Base-by-base conservation (phyloP, 2,329 filamentous ascomycete genomes). In the Alternaria consortialis region DNA sequence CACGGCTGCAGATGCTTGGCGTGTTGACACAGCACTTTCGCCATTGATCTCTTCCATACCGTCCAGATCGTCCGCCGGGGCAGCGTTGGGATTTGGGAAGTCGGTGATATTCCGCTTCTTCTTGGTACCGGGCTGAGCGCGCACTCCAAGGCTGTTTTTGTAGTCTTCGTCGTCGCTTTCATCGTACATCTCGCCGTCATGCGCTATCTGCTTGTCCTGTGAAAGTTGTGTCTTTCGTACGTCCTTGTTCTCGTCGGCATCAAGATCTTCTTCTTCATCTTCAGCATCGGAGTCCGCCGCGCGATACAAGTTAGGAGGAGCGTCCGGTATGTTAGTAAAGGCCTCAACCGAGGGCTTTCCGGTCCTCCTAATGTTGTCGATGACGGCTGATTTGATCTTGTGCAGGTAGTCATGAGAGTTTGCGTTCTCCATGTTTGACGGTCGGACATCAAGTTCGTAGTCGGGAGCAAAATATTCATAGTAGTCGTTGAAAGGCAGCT, bases 401-500 rank as follows among this genome's bases (percentile, higher is more conserved):
- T 90, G 86, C 23, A 91, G 82, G 67, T 91, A 91, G 71, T 91
- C 88, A 63, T 82, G 84, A 4, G 87, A 88, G 70, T 91, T 91
- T 27, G 88, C 87, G 68, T 91, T 91, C 70, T 91, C 88, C 88
- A 91, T 91, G 70, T 91, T 91, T 2, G 87, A 90, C 0, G 88
- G 87, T 27, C 87, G 85, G 17, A 91, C 88, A 70, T 90, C 87
- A 42, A 91, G 83, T 75, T 91, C 87, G 73, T 89, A 91, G 72
- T 91, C 88, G 2, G 88, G 88, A 6, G 85, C 87, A 72, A 90
- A 91, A 73, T 91, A 91, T 83, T 90, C 88, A 74, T 98, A 98
- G 79, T 98, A 98, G 82, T 98, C 94, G 66, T 97, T 98, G 79
- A 93, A 98, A 0, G 94, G 94, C 40, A 98, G 84, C n/a, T 91